Evolutionary conservation across 768 basidiomycete genomes (phyloP), one percentile per base, ranked within the genome.

Genomic region (Cystofilobasidium capitatum): DNA sequence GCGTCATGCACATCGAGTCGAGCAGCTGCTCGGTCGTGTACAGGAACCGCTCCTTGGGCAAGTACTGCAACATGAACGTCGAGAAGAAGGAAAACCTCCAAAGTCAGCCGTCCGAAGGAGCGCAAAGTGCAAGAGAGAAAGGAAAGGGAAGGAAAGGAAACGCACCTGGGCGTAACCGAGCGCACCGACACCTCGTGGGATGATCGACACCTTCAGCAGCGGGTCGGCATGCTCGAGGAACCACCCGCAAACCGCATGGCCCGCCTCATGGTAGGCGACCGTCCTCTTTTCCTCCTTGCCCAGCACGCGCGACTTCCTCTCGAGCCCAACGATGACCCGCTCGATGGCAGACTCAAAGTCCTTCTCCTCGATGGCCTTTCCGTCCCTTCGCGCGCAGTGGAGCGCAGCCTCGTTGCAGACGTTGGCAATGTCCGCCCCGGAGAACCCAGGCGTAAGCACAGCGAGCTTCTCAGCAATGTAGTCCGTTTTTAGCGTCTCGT

Each of bases 271-370:
- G 76, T 98, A 97, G 10, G 96, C 96, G 49, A 98, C 93, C 0
- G 89, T 97, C 80, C 86, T 93, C 86, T 99, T 99, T 82, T 99
- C 96, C 72, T 96, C 91, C 29, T 85, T 82, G 73, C 89, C 92
- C 54, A 99, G 81, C 35, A 98, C 88, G 66, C 93, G 81, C 71
- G 88, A 91, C 83, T 97, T 99, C 75, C 91, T 83, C 82, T 98
- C 96, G 72, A 98, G 79, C 36, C 96, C 96, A 65, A 92, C 94
- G 71, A 98, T 93, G 40, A 99, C 96, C 45, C 96, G 85, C 80
- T 99, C 96, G 71, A 99, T 97, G 12, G 96, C 93, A 55, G 88
- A 90, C 74, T 98, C 94, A 75, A 99, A 99, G 79, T 99, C 89
- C 31, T 81, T 80, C 60, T 91, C 86, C 69, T 84, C 82, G 13